Evolutionary conservation across 1,284 basidiomycete species (phyloP).

Genomic region (Papiliotrema nemorosa): DNA sequence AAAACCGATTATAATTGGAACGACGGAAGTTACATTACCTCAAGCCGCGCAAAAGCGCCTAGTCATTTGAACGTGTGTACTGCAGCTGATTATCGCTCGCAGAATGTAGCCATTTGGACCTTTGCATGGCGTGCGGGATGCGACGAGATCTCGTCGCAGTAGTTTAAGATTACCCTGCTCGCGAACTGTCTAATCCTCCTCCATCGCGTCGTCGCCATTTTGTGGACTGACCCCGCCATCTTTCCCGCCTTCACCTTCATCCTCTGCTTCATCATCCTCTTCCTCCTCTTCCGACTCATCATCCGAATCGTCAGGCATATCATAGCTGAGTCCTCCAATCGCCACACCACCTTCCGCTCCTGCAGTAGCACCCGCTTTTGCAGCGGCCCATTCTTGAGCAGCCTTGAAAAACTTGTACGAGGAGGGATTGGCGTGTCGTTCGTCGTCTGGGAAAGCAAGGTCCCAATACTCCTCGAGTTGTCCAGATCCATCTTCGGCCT

Average conservation of each 20-base stretch:
- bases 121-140: no score
- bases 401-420: conserved; percentile 91
- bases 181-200: conserved; percentile 14
- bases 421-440: conserved; percentile 82
- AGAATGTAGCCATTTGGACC: no score
- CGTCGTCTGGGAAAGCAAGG: conserved; percentile 91
- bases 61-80: no score
- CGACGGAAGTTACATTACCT: no score
- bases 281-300: conserved; percentile 33
- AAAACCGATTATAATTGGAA: no score
- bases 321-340: conserved; percentile 32
- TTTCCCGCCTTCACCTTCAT: conserved; percentile 8
- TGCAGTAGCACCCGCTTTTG: conserved; percentile 15
- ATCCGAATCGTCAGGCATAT: conserved; percentile 25
- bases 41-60: no score
- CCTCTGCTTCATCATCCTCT: conserved; percentile 21
- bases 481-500: conserved; percentile 76
- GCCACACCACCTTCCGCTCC: conserved; percentile 6
- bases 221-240: conserved; percentile 8
- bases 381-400: conserved; percentile 75
- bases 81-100: no score
- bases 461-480: conserved; percentile 88
- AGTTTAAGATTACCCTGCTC: no score
- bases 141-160: no score
- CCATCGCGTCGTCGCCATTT: conserved; percentile 10